Percentiles rank a stretch among this genome's conserved stretches.
phyloP scores from a whole-genome alignment of 345 rosid genomes.

The Sisymbrium altissimum region DNA sequence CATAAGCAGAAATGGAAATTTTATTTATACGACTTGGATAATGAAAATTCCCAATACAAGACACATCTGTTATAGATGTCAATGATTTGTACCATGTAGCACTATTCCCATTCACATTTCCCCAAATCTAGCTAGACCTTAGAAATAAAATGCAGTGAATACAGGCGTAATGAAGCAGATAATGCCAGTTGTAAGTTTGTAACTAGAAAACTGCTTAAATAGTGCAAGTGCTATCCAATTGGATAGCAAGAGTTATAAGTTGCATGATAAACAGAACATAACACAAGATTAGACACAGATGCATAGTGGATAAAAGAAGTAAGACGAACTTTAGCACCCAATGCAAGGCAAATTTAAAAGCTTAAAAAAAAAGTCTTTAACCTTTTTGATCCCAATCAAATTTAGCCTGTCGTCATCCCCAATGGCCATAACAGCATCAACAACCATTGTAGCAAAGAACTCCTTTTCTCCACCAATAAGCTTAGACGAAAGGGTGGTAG shows the following conservation, averaged over 20 bases:
- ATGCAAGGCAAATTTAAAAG: not conserved
- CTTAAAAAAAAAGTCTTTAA: not conserved
- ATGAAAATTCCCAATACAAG: not conserved
- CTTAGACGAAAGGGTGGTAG: slow-evolving; percentile 92
- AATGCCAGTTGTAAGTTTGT: not conserved
- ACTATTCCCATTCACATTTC: not conserved
- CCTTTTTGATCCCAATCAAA: slow-evolving; percentile 97
- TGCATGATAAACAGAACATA: not conserved
- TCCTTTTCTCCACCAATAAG: slow-evolving; percentile 98
- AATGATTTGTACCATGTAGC: not conserved
- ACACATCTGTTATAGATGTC: not conserved
- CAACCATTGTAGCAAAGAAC: slow-evolving; percentile 91
- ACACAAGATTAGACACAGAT: not conserved
- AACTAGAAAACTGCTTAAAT: not conserved
- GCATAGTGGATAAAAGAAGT: not conserved
- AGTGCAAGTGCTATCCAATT: not conserved
- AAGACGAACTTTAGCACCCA: not conserved
- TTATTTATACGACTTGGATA: not conserved
- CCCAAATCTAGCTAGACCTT: not conserved
- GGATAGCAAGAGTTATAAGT: not conserved
- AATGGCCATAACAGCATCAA: slow-evolving; percentile 89
- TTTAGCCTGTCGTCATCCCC: slow-evolving; percentile 77
- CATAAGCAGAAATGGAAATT: not conserved
- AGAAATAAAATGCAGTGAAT: not conserved
- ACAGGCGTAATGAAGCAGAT: not conserved